A percentile compares a stretch with the other conserved stretches of the same genome.
Evolutionary conservation across 1,284 basidiomycete genomes (phyloP).

Genomic region (Termitomyces sp.): DNA sequence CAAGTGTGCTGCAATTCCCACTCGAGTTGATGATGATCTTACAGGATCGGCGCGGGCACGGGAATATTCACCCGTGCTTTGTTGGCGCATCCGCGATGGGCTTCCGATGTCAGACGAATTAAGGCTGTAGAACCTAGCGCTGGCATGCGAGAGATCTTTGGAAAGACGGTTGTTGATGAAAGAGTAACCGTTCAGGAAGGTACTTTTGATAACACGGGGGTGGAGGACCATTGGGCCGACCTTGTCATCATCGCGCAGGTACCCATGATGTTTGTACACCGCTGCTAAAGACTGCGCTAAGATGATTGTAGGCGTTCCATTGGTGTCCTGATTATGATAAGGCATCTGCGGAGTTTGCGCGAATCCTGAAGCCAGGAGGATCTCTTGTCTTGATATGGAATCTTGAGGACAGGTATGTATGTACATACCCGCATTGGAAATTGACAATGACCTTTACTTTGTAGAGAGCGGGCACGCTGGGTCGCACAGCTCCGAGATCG

Average conservation of each 20-base stretch:
- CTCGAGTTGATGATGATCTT: not conserved
- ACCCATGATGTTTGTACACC: not conserved
- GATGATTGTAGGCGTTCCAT: slow-evolving; percentile 60
- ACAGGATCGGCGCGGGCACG: slow-evolving; percentile 67
- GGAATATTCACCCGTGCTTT: slow-evolving; percentile 78
- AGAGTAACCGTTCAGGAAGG: slow-evolving; percentile 53
- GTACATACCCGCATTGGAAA: not conserved
- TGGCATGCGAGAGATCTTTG: slow-evolving; percentile 66
- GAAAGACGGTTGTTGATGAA: slow-evolving; percentile 44
- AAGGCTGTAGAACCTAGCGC: slow-evolving; percentile 69
- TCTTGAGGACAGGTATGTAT: slow-evolving; percentile 63
- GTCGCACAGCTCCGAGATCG: slow-evolving; percentile 62
- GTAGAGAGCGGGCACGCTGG: slow-evolving; percentile 59
- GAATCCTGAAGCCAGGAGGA: slow-evolving; percentile 66
- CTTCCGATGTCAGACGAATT: slow-evolving; percentile 43
- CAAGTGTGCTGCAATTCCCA: not conserved
- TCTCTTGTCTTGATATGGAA: slow-evolving; percentile 73
- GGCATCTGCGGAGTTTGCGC: slow-evolving; percentile 61
- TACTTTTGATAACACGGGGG: slow-evolving; percentile 56
- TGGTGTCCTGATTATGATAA: slow-evolving; percentile 73
- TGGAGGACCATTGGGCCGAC: slow-evolving; percentile 67
- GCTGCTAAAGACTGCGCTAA: not conserved
- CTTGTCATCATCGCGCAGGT: slow-evolving; percentile 72
- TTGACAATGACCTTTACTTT: not conserved
- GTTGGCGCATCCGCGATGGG: slow-evolving; percentile 56